phyloP scores from a whole-genome alignment of 768 basidiomycete species.

The Kockovaella imperatae region DNA sequence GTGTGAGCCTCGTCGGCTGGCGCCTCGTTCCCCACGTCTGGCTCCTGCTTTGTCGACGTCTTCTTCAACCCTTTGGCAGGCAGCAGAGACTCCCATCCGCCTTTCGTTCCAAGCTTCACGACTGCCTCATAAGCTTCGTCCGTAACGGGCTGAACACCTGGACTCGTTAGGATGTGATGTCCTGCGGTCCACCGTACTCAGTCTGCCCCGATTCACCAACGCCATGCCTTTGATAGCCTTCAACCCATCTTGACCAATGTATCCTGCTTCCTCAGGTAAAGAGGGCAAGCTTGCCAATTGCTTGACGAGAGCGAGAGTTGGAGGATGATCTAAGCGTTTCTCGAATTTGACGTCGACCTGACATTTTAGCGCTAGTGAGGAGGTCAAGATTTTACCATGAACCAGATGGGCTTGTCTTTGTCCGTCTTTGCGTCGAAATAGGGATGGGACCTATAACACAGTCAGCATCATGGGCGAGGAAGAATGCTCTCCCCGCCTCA shows the following conservation, averaged over 20 bases:
- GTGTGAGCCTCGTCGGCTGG: no score
- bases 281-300: slow-evolving; percentile 51
- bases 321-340: slow-evolving; percentile 60
- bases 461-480: slow-evolving; percentile 7
- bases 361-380: not conserved
- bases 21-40: no score
- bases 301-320: slow-evolving; percentile 68
- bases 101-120: slow-evolving; percentile 56
- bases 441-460: slow-evolving; percentile 55
- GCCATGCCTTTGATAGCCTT: slow-evolving; percentile 60
- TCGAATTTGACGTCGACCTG: slow-evolving; percentile 51
- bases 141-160: slow-evolving; percentile 65
- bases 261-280: slow-evolving; percentile 55
- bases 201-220: slow-evolving; percentile 66
- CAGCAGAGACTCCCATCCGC: slow-evolving; percentile 61
- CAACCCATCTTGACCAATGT: slow-evolving; percentile 59
- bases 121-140: slow-evolving; percentile 61
- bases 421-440: slow-evolving; percentile 58
- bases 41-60: not conserved
- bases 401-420: slow-evolving; percentile 72
- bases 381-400: slow-evolving; percentile 60
- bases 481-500: slow-evolving; percentile 45
- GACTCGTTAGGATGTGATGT: not conserved
- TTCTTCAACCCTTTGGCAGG: not conserved
- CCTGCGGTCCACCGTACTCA: slow-evolving; percentile 50